Percentiles rank a stretch among this genome's conserved stretches.
Conservation (phyloP, 768 basidiomycete genomes). For the Trametes maxima region DNA sequence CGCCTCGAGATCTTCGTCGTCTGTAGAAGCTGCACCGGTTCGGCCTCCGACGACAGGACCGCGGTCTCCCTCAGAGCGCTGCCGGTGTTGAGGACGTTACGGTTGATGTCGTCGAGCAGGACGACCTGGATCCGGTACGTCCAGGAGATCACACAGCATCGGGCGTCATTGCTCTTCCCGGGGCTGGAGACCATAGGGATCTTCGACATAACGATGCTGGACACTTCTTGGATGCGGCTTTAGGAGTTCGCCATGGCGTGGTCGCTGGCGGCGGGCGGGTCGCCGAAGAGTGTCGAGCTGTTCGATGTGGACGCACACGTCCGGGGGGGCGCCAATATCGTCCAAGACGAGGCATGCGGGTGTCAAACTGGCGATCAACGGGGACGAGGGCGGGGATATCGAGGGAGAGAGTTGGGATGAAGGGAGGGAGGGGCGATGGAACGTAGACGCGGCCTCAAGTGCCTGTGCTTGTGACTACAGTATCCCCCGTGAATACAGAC, state of each 20-base stretch:
- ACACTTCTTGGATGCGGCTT: neutral
- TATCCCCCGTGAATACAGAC: no score
- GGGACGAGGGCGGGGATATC: neutral
- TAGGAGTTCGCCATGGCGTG: neutral
- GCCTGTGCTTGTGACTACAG: no score
- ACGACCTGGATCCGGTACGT: neutral
- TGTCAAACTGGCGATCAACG: neutral
- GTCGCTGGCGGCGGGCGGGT: neutral
- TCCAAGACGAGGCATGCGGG: neutral
- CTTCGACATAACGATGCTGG: neutral
- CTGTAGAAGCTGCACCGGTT: neutral
- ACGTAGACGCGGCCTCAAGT: no score
- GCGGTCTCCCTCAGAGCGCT: neutral
- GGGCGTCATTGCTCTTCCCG: neutral
- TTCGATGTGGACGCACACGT: neutral
- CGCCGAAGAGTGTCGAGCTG: neutral
- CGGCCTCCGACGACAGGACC: neutral
- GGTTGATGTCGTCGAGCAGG: neutral
- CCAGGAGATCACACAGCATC: neutral
- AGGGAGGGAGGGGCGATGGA: no score
- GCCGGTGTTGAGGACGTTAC: neutral
- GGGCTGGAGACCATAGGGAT: neutral
- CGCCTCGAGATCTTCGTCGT: conserved; percentile 9
- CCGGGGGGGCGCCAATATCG: neutral
- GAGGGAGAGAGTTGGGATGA: no score